Conservation (phyloP, 768 basidiomycete genomes). For the Termitomyces sp. region DNA sequence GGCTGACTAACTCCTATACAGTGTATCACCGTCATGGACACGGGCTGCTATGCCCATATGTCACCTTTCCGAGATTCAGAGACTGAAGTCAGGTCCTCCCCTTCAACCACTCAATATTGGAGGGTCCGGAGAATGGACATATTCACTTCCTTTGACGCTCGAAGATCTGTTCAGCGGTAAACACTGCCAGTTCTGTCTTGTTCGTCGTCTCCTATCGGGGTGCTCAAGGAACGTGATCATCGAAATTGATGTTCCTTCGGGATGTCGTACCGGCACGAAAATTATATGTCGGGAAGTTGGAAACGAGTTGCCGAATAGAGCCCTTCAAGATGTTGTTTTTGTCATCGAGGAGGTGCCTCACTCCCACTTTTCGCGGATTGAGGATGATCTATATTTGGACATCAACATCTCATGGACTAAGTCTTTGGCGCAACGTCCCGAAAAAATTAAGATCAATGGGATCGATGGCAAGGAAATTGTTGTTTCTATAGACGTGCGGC, state of each 20-base stretch:
- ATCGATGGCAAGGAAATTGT: slow-evolving; percentile 52
- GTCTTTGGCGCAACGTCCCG: slow-evolving; percentile 38
- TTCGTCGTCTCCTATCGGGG: slow-evolving; percentile 46
- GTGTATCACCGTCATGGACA: not conserved
- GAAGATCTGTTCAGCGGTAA: slow-evolving; percentile 59
- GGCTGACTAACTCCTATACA: not conserved
- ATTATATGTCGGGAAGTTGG: slow-evolving; percentile 60
- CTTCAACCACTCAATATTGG: slow-evolving; percentile 37
- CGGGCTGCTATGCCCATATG: slow-evolving; percentile 1
- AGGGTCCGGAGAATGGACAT: slow-evolving; percentile 57
- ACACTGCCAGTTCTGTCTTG: slow-evolving; percentile 53
- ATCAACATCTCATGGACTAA: slow-evolving; percentile 55
- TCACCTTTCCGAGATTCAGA: not conserved
- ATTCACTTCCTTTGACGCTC: slow-evolving; percentile 53
- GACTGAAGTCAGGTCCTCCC: slow-evolving; percentile 23
- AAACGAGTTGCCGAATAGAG: slow-evolving; percentile 54
- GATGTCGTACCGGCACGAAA: slow-evolving; percentile 55
- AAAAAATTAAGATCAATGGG: slow-evolving; percentile 46
- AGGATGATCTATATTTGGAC: slow-evolving; percentile 51
- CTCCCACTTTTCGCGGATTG: slow-evolving; percentile 48
- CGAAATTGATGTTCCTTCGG: slow-evolving; percentile 55
- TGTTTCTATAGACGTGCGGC: slow-evolving; percentile 48
- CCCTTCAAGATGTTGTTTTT: slow-evolving; percentile 63
- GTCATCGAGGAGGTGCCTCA: slow-evolving; percentile 56
- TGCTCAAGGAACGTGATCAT: slow-evolving; percentile 49